Conservation (phyloP, 176 grass and related monocot species). For the Oryza longistaminata region DNA sequence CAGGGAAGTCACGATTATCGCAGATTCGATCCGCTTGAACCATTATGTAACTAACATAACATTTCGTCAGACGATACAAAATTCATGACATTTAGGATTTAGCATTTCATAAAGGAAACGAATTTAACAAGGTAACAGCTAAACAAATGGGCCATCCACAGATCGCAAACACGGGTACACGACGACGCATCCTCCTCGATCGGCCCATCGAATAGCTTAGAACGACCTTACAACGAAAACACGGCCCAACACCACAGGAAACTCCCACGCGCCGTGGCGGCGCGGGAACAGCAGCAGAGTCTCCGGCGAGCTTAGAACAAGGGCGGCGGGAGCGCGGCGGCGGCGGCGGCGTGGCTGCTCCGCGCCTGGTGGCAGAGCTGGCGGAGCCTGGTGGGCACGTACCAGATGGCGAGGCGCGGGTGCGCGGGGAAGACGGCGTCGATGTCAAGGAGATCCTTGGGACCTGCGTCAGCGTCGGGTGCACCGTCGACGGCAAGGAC, state of each 20-base stretch:
- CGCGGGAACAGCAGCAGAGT: too few species aligned
- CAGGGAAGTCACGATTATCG: too few species aligned
- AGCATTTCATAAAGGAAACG: neutral
- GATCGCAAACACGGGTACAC: neutral
- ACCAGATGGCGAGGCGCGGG: slow-evolving; percentile 91
- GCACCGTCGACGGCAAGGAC: slow-evolving; percentile 83
- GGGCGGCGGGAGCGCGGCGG: slow-evolving; percentile 19
- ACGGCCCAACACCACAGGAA: neutral
- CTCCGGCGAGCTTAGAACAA: slow-evolving; percentile 34
- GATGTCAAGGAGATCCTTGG: slow-evolving; percentile 91
- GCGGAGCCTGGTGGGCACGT: slow-evolving; percentile 89
- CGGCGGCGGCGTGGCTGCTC: slow-evolving; percentile 36
- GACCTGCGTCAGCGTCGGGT: slow-evolving; percentile 79
- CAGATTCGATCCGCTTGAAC: too few species aligned
- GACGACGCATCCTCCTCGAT: neutral
- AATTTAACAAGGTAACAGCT: neutral
- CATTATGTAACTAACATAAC: neutral
- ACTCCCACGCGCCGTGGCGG: neutral
- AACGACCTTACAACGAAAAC: neutral
- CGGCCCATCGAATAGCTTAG: neutral
- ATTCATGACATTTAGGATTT: neutral
- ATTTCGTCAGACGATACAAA: neutral
- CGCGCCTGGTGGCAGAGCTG: slow-evolving; percentile 96
- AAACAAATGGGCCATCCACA: neutral
- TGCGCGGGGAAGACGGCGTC: slow-evolving; percentile 97